Conservation (phyloP, 148 eudicot genomes). For the Camellia japonica region DNA sequence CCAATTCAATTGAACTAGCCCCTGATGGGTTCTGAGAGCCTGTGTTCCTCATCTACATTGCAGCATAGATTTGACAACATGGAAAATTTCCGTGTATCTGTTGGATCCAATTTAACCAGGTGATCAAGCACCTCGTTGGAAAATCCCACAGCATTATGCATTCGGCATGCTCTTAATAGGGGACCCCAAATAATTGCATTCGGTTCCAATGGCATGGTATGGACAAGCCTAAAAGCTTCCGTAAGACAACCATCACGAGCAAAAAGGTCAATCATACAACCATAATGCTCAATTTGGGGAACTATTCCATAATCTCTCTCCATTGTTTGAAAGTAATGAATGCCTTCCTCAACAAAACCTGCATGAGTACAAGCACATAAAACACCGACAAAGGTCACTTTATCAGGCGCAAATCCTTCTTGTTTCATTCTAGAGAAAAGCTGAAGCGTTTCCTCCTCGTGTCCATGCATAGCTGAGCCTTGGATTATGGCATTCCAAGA, state of each 20-base stretch:
- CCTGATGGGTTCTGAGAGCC: constrained; percentile 60
- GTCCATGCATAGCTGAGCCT: constrained; percentile 80
- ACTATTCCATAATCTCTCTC: constrained; percentile 52
- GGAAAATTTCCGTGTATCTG: constrained; percentile 54
- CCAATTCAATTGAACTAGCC: constrained; percentile 62
- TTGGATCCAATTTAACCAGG: constrained; percentile 42
- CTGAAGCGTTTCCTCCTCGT: constrained; percentile 59
- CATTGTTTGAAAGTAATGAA: constrained; percentile 62
- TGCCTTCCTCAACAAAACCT: constrained; percentile 59
- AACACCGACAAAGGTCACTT: constrained; percentile 68
- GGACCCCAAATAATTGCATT: constrained; percentile 76
- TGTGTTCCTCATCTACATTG: constrained; percentile 54
- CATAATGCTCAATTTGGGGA: constrained; percentile 80
- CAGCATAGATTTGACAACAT: constrained; percentile 78
- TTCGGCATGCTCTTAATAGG: constrained; percentile 72
- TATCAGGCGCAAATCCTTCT: constrained; percentile 68
- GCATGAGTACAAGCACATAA: constrained; percentile 86
- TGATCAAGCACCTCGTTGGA: constrained; percentile 54
- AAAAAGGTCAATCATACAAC: constrained; percentile 79
- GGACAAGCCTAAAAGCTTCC: constrained; percentile 61
- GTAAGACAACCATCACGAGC: constrained; percentile 77
- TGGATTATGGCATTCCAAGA: constrained; percentile 85
- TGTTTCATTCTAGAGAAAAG: constrained; percentile 57
- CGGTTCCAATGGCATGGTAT: constrained; percentile 74
- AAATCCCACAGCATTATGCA: constrained; percentile 60